Evolutionary conservation across 345 rosid species (phyloP).

Genomic region (Gossypium longicalyx): DNA sequence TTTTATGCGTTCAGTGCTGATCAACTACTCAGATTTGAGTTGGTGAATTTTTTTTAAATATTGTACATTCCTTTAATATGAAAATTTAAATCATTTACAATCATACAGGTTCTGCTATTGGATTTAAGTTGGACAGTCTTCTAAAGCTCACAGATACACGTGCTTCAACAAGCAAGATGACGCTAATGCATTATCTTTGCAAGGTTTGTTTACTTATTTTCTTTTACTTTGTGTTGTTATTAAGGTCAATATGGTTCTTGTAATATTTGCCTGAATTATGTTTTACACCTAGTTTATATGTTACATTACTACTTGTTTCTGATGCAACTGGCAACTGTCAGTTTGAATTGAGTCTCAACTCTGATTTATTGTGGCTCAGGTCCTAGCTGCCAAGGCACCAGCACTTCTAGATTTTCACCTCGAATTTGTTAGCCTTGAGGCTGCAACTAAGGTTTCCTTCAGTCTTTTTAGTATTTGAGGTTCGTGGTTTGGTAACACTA

Average conservation of each 20-base stretch:
- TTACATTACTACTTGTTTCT: background rate
- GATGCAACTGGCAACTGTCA: background rate
- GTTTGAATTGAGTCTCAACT: slow-evolving; percentile 4
- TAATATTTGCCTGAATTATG: slow-evolving; percentile 6
- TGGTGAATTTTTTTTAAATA: background rate
- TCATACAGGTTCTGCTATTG: slow-evolving; percentile 88
- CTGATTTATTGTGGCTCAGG: slow-evolving; percentile 38
- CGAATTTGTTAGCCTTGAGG: slow-evolving; percentile 82
- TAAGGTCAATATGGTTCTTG: background rate
- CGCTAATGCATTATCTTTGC: slow-evolving; percentile 97
- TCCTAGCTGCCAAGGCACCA: slow-evolving; percentile 70
- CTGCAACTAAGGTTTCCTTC: slow-evolving; percentile 71
- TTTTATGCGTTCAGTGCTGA: slow-evolving; percentile 3
- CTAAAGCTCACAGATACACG: slow-evolving; percentile 90
- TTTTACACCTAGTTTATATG: background rate
- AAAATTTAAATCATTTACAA: slow-evolving; percentile 21
- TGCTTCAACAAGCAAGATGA: slow-evolving; percentile 87
- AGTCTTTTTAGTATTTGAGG: slow-evolving; percentile 12
- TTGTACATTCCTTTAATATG: slow-evolving; percentile 6
- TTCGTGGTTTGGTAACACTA: slow-evolving; percentile 7
- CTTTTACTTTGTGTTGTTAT: background rate
- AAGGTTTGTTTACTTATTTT: slow-evolving; percentile 46
- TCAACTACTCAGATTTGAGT: slow-evolving; percentile 6
- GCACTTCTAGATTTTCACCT: slow-evolving; percentile 69
- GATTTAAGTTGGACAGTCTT: slow-evolving; percentile 97